Percentiles rank a stretch among this genome's conserved stretches.
These are phyloP conservation scores for Chiua virens DNA, from an alignment of 768 basidiomycete species.

Conservation along the genomic window DNA sequence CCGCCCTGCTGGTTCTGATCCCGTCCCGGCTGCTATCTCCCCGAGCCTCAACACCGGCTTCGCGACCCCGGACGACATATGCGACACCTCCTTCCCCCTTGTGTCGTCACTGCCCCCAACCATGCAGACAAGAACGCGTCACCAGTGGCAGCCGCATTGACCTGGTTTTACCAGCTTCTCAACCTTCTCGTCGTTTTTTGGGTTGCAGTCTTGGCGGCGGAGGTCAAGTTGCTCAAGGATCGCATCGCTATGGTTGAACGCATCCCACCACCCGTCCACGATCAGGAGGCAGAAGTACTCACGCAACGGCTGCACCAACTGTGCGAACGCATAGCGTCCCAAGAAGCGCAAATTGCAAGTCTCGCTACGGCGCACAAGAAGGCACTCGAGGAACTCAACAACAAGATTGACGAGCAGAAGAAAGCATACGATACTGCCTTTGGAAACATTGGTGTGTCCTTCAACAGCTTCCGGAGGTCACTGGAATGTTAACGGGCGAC, in stretches of 20 bases:
- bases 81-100: no score
- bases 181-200: not conserved
- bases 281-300: conserved; percentile 2
- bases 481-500: conserved; percentile 17
- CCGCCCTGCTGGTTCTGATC: no score
- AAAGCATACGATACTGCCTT: conserved; percentile 5
- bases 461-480: not conserved
- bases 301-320: conserved; percentile 9
- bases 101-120: no score
- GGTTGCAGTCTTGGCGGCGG: conserved; percentile 5
- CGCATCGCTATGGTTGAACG: conserved; percentile 17
- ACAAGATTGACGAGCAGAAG: conserved; percentile 6
- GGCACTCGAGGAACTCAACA: conserved; percentile 13
- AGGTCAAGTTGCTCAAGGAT: conserved; percentile 16
- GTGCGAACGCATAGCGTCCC: conserved; percentile 6
- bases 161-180: not conserved
- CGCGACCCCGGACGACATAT: no score
- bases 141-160: no score
- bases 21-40: no score
- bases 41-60: no score
- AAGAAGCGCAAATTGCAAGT: conserved; percentile 4
- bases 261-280: not conserved
- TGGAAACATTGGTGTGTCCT: conserved; percentile 2
- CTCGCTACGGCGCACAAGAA: conserved; percentile 5
- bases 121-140: no score